Percentiles rank a stretch among this genome's conserved stretches.
phyloP scores from a whole-genome alignment of 164 flowering plant species.

The Cinnamomum chago region DNA sequence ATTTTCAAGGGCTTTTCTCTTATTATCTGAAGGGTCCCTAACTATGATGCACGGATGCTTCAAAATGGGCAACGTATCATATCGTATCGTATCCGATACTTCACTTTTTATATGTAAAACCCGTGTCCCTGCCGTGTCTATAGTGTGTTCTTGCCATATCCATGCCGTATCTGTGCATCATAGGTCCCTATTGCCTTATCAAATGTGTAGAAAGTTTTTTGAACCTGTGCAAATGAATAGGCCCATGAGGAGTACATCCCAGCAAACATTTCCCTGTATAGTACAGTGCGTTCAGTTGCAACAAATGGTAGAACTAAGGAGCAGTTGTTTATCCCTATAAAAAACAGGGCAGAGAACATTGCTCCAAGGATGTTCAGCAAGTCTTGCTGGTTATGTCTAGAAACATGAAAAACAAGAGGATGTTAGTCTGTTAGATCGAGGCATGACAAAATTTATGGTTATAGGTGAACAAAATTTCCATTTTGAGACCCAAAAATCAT shows the following conservation, averaged over 20 bases:
- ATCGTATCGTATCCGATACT: too few species aligned
- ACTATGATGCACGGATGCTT: too few species aligned
- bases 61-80: too few species aligned
- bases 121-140: too few species aligned
- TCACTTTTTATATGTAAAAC: too few species aligned
- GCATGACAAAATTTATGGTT: too few species aligned
- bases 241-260: slow-evolving; percentile 51
- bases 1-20: rapidly evolving
- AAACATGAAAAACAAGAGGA: neutral
- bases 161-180: too few species aligned
- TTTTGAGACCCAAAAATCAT: too few species aligned
- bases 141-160: too few species aligned
- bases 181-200: neutral
- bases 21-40: too few species aligned
- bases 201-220: neutral
- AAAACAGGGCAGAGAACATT: slow-evolving; percentile 25
- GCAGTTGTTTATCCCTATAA: slow-evolving; percentile 41
- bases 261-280: slow-evolving; percentile 45
- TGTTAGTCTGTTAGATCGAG: too few species aligned
- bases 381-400: slow-evolving; percentile 41
- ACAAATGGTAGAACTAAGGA: slow-evolving; percentile 35
- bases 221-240: slow-evolving; percentile 48
- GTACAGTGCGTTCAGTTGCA: slow-evolving; percentile 37
- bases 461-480: too few species aligned
- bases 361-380: slow-evolving; percentile 42